Base-by-base conservation (phyloP, 768 basidiomycete genomes). In the Sarcodon aspratus region DNA sequence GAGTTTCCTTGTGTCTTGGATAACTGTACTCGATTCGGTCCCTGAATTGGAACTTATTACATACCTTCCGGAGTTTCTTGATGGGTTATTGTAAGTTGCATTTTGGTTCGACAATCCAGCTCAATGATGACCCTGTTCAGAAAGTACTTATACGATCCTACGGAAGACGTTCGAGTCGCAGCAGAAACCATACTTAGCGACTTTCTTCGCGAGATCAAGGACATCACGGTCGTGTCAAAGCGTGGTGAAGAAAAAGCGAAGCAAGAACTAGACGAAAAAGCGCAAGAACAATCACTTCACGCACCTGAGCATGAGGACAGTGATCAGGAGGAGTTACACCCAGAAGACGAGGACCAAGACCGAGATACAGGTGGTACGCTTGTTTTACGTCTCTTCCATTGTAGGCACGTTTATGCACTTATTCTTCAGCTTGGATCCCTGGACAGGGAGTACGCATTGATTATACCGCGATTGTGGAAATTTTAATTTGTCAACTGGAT, bases 1-100 rank as follows among this genome's bases (percentile, higher is more conserved):
- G 52, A 95, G 84, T 62, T 98, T 93, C 63, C 76, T 99, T n/a
- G 90, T 96, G 33, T 85, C 87, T 1, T 99, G 96, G 96, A 89
- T 98, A 50, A 89, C 79, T 38, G 88, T 96, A 4, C 75, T 99
- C 42, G 93, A 97, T 60, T 94, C 92, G 15, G 89, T 98, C 4
- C 96, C 96, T 9, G 96, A 99, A 59, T 71, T 99, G 48, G 95
- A 98, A 62, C 75, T 99, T 42, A 85, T 98, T 43, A 83, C 89
- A 27, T 96, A 89, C 66, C 76, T 99, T 33, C 96, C 96, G 1
- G 85, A 96, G 59, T 94, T 98, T 61, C 66, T 99, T 45, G 93
- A 97, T 53, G 94, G 93, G 2, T 75, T 99, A 37, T 60, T 99
- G 90, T 93, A 55, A 67, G 86, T 55, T 38, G 40, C 21, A 13